Base-by-base conservation (phyloP, 768 basidiomycete species). In the Strobilomyces confusus region DNA sequence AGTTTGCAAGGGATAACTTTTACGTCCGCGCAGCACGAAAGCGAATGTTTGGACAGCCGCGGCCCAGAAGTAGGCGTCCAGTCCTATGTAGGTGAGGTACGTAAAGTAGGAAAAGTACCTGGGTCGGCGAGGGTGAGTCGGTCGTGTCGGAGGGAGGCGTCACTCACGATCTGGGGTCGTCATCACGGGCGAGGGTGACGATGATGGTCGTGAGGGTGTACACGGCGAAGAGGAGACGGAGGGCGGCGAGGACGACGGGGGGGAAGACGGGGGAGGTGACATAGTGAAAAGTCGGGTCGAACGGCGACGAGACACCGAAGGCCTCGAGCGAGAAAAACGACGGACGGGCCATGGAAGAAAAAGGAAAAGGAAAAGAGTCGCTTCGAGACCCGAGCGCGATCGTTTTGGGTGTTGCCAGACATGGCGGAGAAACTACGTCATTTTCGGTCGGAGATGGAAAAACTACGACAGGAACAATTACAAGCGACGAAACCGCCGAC, bases 101-200 rank as follows among this genome's bases (percentile, higher is more conserved):
- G 86, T 87, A 65, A 87, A 87, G 68, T 82, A 87, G 9, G 80
- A 78, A 58, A 84, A 76, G 70, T 71, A 84, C 19, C 85, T 86
- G 62, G 5, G 32, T 0, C 15, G 9, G 25, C 30, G 44, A 37
- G 9, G 33, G 30, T 48, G 46, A 50, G 23, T 20, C 41, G 9
- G 38, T 2, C n/a, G 52, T 51, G 6, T 14, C 43, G 25, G 20
- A 49, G 38, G 23, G 25, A 30, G 46, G 15, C 58, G 64, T 70
- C 59, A 69, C 45, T 70, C 36, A 48, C 70, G 77, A 46, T 52
- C 54, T 32, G 70, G 65, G 0, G 55, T 49, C 17, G 25, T 60
- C n/a, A 69, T 44, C 17, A 12, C 41, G 59, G 4, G 45, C 54
- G 33, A 68, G 52, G 77, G 63, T 4, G 67, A 71, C 40, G 74